Percentiles rank a stretch among this genome's conserved stretches.
These are phyloP conservation scores for Ciborinia camelliae DNA, from an alignment of 2,329 filamentous ascomycete genomes.

Conservation along the genomic window DNA sequence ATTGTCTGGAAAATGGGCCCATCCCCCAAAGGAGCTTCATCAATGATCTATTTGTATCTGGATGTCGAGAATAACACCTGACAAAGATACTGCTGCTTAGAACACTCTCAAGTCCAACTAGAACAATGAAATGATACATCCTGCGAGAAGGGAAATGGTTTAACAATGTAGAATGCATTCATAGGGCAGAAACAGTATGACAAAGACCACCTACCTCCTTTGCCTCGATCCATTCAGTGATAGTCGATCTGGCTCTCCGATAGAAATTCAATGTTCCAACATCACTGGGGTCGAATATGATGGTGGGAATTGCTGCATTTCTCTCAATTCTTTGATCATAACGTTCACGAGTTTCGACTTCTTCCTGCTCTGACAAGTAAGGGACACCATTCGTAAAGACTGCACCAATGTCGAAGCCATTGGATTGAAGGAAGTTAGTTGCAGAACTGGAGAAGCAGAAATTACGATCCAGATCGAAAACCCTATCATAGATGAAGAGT, in stretches of 20 bases:
- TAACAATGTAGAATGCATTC: neutral
- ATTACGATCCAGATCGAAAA: slow-evolving; percentile 56
- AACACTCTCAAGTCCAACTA: neutral
- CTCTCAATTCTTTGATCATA: slow-evolving; percentile 33
- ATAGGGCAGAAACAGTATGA: neutral
- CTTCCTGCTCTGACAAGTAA: slow-evolving; percentile 60
- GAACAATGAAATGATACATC: neutral
- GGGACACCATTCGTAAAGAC: slow-evolving; percentile 56
- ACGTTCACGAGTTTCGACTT: slow-evolving; percentile 44
- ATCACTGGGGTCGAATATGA: slow-evolving; percentile 30
- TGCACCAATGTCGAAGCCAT: slow-evolving; percentile 56
- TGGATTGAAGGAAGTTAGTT: slow-evolving; percentile 56
- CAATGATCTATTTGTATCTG: neutral
- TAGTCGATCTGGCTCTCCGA: slow-evolving; percentile 28
- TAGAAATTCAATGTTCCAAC: slow-evolving; percentile 30
- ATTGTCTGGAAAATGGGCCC: neutral
- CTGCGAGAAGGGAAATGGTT: neutral
- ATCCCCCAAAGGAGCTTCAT: neutral
- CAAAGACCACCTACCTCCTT: slow-evolving; percentile 23
- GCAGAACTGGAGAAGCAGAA: slow-evolving; percentile 48
- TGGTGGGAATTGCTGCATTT: slow-evolving; percentile 29
- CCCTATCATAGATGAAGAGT: slow-evolving; percentile 40
- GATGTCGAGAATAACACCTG: neutral
- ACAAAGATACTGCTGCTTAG: neutral
- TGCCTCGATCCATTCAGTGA: slow-evolving; percentile 31